Evolutionary conservation across 768 basidiomycete species (phyloP).

Genomic region (Holtermannia corniformis): DNA sequence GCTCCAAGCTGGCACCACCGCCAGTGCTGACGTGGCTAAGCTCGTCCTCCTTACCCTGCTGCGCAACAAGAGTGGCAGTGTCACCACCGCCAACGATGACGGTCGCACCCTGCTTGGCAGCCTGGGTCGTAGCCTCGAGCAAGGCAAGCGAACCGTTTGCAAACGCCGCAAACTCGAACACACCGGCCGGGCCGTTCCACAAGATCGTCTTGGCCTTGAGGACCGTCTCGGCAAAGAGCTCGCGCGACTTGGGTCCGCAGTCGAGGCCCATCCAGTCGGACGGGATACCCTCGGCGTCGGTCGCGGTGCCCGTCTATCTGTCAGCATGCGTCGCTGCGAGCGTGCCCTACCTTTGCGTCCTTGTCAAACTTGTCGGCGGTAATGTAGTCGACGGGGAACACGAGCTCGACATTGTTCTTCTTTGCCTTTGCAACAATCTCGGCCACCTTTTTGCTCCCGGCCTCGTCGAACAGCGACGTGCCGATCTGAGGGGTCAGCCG

Average conservation of each 20-base stretch:
- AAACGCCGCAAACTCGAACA: slow-evolving; percentile 93
- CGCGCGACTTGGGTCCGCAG: slow-evolving; percentile 70
- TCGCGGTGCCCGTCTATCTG: slow-evolving; percentile 61
- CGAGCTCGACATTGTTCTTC: slow-evolving; percentile 80
- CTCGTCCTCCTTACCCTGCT: slow-evolving; percentile 71
- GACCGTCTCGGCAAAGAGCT: slow-evolving; percentile 70
- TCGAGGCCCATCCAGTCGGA: slow-evolving; percentile 94
- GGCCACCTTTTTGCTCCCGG: slow-evolving; percentile 76
- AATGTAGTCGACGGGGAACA: slow-evolving; percentile 90
- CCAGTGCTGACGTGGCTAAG: slow-evolving; percentile 96
- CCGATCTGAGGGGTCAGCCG: slow-evolving; percentile 58
- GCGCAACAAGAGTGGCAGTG: slow-evolving; percentile 80
- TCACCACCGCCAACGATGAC: slow-evolving; percentile 81
- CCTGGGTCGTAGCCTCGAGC: slow-evolving; percentile 75
- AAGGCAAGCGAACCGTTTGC: slow-evolving; percentile 73
- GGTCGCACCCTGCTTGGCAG: slow-evolving; percentile 71
- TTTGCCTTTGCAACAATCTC: slow-evolving; percentile 83
- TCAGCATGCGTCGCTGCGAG: neutral
- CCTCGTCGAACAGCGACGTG: slow-evolving; percentile 81
- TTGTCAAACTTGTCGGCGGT: slow-evolving; percentile 94
- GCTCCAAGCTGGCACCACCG: slow-evolving; percentile 61
- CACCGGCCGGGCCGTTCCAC: slow-evolving; percentile 90
- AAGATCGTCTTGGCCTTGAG: slow-evolving; percentile 86
- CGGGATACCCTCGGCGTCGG: slow-evolving; percentile 79
- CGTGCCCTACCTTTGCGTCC: slow-evolving; percentile 59